Evolutionary conservation across 345 rosid genomes (phyloP), one percentile per base, ranked within the genome.

Genomic region (Dipteronia dyeriana): DNA sequence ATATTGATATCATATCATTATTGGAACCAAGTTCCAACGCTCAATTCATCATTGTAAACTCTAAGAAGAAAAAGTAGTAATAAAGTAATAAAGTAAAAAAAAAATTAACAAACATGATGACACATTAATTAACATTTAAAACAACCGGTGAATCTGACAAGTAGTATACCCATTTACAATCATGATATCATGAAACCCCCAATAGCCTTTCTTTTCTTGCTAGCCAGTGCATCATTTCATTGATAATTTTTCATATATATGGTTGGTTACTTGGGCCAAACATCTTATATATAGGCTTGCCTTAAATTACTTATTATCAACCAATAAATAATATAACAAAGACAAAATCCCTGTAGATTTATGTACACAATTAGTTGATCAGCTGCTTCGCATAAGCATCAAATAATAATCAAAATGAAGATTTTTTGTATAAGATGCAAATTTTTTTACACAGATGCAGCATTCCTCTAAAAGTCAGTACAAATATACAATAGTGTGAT

Each of bases 21-120:
- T 81, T 81, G 85, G 83, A 89, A 81, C 79, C 93, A 89, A 88
- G 87, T 91, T 85, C 90, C 93, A 85, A 89, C 71, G 82, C 85
- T 78, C 49, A 70, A 57, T 81, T 81, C 80, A 81, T 71, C 29
- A 71, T 73, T 66, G 75, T 67, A 67, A 34, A 17, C 80, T 72
- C 34, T 26, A n/a, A 61, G 19, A 51, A 51, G n/a, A 51, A 51
- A 51, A 51, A 4, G 56, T 51, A 51, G 56, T 51, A 51, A 51
- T 51, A 14, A 17, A 53, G 57, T 2, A 9, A 9, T 41, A 60
- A 43, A 60, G 54, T 14, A 9, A 4, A 5, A 41, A 2, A 8
- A 9, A 60, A 60, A 41, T 31, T 0, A 3, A 80, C 51, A 45
- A n/a, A 38, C 49, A 25, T 56, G 57, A 23, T 59, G 23, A 57